Conservation (phyloP, 2,329 filamentous ascomycete genomes). For the Hypoxylon sp. region DNA sequence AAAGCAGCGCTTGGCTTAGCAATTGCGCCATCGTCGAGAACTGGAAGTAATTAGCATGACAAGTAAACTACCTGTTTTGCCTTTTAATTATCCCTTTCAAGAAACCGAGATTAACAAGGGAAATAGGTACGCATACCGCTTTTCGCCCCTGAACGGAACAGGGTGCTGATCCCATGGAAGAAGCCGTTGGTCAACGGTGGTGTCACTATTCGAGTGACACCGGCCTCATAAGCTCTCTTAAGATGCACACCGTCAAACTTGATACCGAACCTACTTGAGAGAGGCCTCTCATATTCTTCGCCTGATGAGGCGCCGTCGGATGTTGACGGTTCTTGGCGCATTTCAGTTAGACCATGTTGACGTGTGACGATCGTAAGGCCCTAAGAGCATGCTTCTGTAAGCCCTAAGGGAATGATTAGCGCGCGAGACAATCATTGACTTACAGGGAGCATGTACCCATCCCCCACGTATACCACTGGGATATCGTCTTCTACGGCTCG, state of each 20-base stretch:
- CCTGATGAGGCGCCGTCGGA: constrained; percentile 36
- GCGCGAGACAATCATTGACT: neutral
- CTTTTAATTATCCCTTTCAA: neutral
- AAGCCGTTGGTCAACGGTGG: constrained; percentile 40
- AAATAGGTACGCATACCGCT: constrained; percentile 30
- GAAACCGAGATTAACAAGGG: neutral
- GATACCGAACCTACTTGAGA: constrained; percentile 38
- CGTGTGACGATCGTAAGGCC: constrained; percentile 35
- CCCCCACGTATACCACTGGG: constrained; percentile 23
- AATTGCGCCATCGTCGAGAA: constrained; percentile 44
- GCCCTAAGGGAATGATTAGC: neutral
- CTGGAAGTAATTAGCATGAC: constrained; percentile 24
- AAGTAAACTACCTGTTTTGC: neutral
- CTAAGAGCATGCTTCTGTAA: constrained; percentile 23
- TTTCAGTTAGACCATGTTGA: constrained; percentile 41
- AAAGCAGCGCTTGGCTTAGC: constrained; percentile 29
- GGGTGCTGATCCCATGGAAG: constrained; percentile 42
- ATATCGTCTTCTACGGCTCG: constrained; percentile 24
- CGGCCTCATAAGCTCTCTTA: constrained; percentile 34
- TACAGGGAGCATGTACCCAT: constrained; percentile 39
- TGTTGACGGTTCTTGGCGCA: constrained; percentile 44
- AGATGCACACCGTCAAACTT: constrained; percentile 44
- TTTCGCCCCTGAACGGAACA: constrained; percentile 41
- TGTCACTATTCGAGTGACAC: constrained; percentile 42
- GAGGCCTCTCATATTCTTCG: constrained; percentile 32